phyloP scores from a whole-genome alignment of 306 rosid species.

The Cicer bijugum region DNA sequence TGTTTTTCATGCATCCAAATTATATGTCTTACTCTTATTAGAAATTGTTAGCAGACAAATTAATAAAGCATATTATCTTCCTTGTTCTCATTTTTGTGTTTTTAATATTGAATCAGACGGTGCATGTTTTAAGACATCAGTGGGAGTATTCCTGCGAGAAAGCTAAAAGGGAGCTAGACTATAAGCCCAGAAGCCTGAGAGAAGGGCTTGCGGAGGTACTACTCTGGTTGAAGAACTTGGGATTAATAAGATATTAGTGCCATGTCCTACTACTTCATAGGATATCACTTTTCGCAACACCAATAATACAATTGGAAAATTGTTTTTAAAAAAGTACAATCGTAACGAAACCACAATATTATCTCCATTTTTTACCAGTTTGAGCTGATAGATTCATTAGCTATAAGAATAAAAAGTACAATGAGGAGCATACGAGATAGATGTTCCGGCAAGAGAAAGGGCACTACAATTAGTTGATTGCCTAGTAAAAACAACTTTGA shows the following conservation, averaged over 20 bases:
- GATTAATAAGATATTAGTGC: conserved; percentile 58
- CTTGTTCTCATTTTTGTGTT: conserved; percentile 26
- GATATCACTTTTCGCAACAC: neutral
- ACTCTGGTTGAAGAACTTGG: conserved; percentile 74
- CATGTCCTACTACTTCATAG: neutral
- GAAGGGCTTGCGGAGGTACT: conserved; percentile 84
- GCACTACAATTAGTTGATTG: no score
- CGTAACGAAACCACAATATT: neutral
- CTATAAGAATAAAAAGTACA: no score
- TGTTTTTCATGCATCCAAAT: conserved; percentile 27
- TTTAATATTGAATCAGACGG: conserved; percentile 64
- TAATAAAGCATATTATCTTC: neutral
- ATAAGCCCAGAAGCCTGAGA: conserved; percentile 70
- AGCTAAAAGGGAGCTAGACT: conserved; percentile 50
- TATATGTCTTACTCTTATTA: neutral
- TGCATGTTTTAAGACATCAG: conserved; percentile 65
- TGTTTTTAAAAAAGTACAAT: neutral
- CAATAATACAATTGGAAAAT: neutral
- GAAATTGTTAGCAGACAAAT: neutral
- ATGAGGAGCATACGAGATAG: no score
- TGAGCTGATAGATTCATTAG: neutral
- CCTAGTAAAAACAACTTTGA: no score
- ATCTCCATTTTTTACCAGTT: neutral
- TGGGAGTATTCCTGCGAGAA: conserved; percentile 75
- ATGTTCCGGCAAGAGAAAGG: no score